Percentiles rank a stretch among this genome's conserved stretches.
Conservation (phyloP, 768 basidiomycete species). For the Hypholoma sublateritium region DNA sequence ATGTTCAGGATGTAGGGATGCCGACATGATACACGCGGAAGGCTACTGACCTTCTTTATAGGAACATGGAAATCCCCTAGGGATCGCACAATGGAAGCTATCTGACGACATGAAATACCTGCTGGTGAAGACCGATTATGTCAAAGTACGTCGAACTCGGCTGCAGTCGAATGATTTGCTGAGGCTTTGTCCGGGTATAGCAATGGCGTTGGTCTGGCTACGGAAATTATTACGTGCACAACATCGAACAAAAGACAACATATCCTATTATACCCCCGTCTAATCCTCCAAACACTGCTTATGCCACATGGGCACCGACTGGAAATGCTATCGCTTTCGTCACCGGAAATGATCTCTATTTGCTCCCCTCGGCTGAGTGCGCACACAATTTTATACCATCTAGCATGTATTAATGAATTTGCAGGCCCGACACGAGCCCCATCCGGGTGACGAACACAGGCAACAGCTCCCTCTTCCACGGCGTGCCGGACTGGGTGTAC, state of each 20-base stretch:
- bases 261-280: slow-evolving; percentile 69
- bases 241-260: slow-evolving; percentile 66
- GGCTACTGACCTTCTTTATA: slow-evolving; percentile 25
- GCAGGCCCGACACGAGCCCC: slow-evolving; percentile 38
- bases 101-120: slow-evolving; percentile 92
- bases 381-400: slow-evolving; percentile 20
- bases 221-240: slow-evolving; percentile 93
- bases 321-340: slow-evolving; percentile 87
- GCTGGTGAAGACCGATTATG: slow-evolving; percentile 71
- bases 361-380: slow-evolving; percentile 68
- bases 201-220: slow-evolving; percentile 95
- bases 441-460: slow-evolving; percentile 84
- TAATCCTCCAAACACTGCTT: slow-evolving; percentile 69
- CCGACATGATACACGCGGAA: background rate
- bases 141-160: slow-evolving; percentile 51
- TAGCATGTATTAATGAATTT: slow-evolving; percentile 1
- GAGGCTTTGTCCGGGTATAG: slow-evolving; percentile 33
- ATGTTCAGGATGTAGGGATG: slow-evolving; percentile 63
- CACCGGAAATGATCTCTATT: slow-evolving; percentile 82
- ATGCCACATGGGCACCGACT: slow-evolving; percentile 87
- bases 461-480: slow-evolving; percentile 84
- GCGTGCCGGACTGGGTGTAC: slow-evolving; percentile 97
- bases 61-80: slow-evolving; percentile 53
- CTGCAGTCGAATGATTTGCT: background rate
- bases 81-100: slow-evolving; percentile 69